Conservation (phyloP, 202 grass and related monocot species). For the Thinopyrum obtusiflorum region DNA sequence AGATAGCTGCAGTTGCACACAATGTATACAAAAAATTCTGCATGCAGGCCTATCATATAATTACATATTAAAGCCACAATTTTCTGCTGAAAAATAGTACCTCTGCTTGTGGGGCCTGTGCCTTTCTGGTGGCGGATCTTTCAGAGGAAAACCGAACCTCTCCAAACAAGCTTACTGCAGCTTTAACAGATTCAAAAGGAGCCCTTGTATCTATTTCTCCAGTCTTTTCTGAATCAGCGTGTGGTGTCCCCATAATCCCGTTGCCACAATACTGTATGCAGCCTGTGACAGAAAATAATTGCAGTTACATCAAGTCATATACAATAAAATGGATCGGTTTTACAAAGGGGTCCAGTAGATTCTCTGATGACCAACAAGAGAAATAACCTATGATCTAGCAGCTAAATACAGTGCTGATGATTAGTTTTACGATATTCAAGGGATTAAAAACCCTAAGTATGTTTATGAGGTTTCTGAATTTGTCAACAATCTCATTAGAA, state of each 20-base stretch:
- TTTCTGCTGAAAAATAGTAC: slow-evolving; percentile 11
- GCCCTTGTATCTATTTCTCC: slow-evolving; percentile 64
- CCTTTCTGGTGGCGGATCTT: slow-evolving; percentile 31
- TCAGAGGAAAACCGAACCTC: slow-evolving; percentile 50
- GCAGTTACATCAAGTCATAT: not conserved
- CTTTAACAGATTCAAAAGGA: slow-evolving; percentile 66
- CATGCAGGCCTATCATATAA: not conserved
- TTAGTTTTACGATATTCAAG: not conserved
- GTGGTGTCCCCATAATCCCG: slow-evolving; percentile 40
- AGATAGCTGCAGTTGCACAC: not conserved
- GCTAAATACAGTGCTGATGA: not conserved
- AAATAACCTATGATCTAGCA: not conserved
- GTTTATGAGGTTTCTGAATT: not conserved
- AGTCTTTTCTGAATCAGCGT: slow-evolving; percentile 39
- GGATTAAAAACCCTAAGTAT: not conserved
- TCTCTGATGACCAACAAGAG: not conserved
- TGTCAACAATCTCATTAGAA: not conserved
- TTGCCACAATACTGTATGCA: not conserved
- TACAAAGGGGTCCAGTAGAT: not conserved
- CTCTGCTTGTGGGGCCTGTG: slow-evolving; percentile 54
- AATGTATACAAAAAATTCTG: not conserved
- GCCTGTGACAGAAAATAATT: not conserved
- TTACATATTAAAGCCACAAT: not conserved
- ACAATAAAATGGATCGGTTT: not conserved
- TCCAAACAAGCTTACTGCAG: slow-evolving; percentile 65